phyloP scores from a whole-genome alignment of 768 basidiomycete genomes.

The Mycena pura region DNA sequence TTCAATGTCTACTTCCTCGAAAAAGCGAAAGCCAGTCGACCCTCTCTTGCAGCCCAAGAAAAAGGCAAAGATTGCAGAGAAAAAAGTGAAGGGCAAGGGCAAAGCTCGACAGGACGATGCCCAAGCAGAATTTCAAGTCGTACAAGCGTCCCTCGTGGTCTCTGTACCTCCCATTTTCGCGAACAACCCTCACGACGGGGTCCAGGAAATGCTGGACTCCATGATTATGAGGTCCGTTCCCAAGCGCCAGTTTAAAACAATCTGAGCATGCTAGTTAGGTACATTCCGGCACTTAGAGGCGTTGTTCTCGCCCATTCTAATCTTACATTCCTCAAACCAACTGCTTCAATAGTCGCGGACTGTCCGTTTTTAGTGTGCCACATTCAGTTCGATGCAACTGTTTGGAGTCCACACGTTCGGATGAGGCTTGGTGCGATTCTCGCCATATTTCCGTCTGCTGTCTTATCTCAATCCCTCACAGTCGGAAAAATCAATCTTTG shows the following conservation, averaged over 20 bases:
- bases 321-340: conserved; percentile 66
- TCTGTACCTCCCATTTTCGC: conserved; percentile 86
- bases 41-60: conserved; percentile 41
- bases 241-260: neutral
- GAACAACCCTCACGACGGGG: conserved; percentile 72
- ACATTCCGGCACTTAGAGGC: conserved; percentile 85
- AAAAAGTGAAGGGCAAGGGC: conserved; percentile 43
- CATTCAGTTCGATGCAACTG: conserved; percentile 80
- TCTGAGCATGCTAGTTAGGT: conserved; percentile 53
- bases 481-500: conserved; percentile 88
- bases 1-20: conserved; percentile 34
- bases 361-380: conserved; percentile 84
- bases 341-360: conserved; percentile 75
- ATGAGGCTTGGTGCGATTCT: conserved; percentile 72
- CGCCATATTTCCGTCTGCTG: neutral
- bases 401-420: conserved; percentile 88
- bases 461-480: conserved; percentile 36
- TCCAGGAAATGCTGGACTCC: conserved; percentile 89
- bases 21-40: conserved; percentile 57
- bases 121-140: conserved; percentile 59
- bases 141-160: conserved; percentile 71
- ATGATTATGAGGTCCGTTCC: conserved; percentile 88
- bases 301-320: conserved; percentile 89
- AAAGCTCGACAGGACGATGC: conserved; percentile 42
- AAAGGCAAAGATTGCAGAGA: conserved; percentile 40